Conservation (phyloP, 2,329 filamentous ascomycete species). For the Pseudogymnoascus sp. region DNA sequence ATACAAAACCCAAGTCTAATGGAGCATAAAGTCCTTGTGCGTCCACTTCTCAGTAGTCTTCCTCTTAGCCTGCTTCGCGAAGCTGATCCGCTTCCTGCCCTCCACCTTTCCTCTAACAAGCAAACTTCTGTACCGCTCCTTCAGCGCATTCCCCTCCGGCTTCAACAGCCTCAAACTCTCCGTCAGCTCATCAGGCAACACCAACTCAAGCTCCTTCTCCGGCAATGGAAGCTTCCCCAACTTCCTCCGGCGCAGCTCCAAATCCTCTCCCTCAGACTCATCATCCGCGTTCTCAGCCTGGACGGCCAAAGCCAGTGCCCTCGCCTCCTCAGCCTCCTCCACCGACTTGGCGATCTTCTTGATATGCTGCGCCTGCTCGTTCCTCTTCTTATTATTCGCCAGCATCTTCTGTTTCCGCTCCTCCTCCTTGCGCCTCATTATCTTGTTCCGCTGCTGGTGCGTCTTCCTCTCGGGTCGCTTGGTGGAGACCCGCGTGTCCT, state of each 20-base stretch:
- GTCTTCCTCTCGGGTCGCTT: constrained; percentile 83
- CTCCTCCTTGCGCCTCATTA: constrained; percentile 79
- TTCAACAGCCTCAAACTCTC: constrained; percentile 74
- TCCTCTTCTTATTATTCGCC: constrained; percentile 62
- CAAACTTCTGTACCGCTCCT: constrained; percentile 84
- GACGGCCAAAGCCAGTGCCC: constrained; percentile 36
- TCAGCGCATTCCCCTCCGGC: constrained; percentile 91
- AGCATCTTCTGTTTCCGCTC: constrained; percentile 71
- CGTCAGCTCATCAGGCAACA: constrained; percentile 75
- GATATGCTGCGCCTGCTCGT: constrained; percentile 62
- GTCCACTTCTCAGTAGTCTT: constrained; percentile 93
- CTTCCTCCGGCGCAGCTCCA: constrained; percentile 59
- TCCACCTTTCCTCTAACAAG: constrained; percentile 86
- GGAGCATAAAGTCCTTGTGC: constrained; percentile 75
- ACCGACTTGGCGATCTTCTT: constrained; percentile 61
- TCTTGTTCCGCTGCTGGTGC: constrained; percentile 75
- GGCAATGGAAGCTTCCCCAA: constrained; percentile 68
- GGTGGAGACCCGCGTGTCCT: constrained; percentile 54
- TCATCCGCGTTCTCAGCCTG: constrained; percentile 40
- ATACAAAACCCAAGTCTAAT: constrained; percentile 16
- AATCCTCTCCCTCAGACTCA: constrained; percentile 51
- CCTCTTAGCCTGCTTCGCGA: constrained; percentile 72
- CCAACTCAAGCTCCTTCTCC: constrained; percentile 70
- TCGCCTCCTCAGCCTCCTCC: constrained; percentile 46
- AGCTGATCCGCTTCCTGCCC: constrained; percentile 66